Percentiles rank a stretch among this genome's conserved stretches.
Evolutionary conservation across 208 protist species (phyloP).

Genomic region (Trypanosoma caninum): DNA sequence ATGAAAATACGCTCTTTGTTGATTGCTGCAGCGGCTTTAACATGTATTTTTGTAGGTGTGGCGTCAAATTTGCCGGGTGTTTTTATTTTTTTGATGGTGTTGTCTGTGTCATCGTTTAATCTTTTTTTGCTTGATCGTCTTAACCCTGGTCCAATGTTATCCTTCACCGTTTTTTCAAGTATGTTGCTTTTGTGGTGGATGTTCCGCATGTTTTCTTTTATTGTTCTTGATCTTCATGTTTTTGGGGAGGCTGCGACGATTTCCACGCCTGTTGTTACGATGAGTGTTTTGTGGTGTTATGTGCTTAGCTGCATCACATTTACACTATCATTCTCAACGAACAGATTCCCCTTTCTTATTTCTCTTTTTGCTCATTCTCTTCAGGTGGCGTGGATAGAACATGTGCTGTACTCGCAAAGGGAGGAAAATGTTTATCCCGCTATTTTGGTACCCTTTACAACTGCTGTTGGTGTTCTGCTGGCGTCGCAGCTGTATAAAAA

Average conservation of each 20-base stretch:
- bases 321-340: conserved; percentile 56
- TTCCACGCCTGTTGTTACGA: conserved; percentile 51
- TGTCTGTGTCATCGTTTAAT: conserved; percentile 64
- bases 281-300: conserved; percentile 77
- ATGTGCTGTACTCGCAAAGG: conserved; percentile 84
- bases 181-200: conserved; percentile 88
- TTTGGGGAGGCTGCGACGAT: conserved; percentile 67
- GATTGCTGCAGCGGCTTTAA: conserved; percentile 41
- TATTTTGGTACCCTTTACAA: conserved; percentile 65
- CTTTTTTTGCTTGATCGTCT: conserved; percentile 77
- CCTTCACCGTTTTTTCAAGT: conserved; percentile 75
- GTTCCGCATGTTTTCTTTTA: conserved; percentile 84
- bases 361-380: conserved; percentile 66
- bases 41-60: conserved; percentile 40
- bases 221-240: conserved; percentile 79
- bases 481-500: conserved; percentile 59
- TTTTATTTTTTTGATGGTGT: conserved; percentile 48
- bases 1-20: conserved; percentile 23
- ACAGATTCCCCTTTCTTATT: conserved; percentile 41
- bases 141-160: conserved; percentile 58
- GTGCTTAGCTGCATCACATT: conserved; percentile 80
- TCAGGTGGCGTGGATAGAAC: conserved; percentile 75
- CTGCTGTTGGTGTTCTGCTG: conserved; percentile 51
- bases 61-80: conserved; percentile 40
- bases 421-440: conserved; percentile 75